Conservation (phyloP, 2,329 filamentous ascomycete species). For the Microdochium paspali region DNA sequence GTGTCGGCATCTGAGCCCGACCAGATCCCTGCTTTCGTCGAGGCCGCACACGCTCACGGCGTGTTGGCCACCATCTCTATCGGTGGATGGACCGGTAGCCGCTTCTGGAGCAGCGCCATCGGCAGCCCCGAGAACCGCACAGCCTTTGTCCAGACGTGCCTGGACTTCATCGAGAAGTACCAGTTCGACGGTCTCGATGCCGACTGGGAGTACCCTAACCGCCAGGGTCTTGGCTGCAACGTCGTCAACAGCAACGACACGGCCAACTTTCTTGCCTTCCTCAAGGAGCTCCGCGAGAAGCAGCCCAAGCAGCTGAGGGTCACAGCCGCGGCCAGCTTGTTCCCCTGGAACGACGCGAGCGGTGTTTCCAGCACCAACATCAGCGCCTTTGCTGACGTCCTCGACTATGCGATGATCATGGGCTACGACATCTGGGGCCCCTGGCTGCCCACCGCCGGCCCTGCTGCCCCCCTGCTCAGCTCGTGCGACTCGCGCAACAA, state of each 20-base stretch:
- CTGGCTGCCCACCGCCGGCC: constrained; percentile 7
- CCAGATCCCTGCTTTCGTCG: constrained; percentile 5
- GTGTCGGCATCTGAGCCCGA: constrained; percentile 4
- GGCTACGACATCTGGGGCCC: constrained; percentile 11
- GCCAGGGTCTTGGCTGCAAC: constrained; percentile 31
- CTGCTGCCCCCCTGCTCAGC: constrained; percentile 6
- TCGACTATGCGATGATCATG: constrained; percentile 12
- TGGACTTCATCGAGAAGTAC: constrained; percentile 10
- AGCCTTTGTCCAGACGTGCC: constrained; percentile 8
- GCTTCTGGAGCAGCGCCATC: constrained; percentile 2
- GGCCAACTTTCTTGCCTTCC: constrained; percentile 7
- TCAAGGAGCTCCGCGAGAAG: constrained; percentile 6
- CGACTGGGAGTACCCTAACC: constrained; percentile 31
- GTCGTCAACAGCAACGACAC: constrained; percentile 7
- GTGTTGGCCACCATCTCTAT: constrained; percentile 6
- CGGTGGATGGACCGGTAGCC: constrained; percentile 7
- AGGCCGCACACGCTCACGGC: constrained; percentile 3
- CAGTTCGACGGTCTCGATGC: constrained; percentile 10
- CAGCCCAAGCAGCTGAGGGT: constrained; percentile 3
- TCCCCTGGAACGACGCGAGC: constrained; percentile 7
- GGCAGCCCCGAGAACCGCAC: constrained; percentile 10
- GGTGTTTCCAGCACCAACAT: constrained; percentile 4
- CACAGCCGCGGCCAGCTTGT: constrained; percentile 8
- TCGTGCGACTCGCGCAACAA: constrained; percentile 9
- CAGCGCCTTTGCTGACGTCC: constrained; percentile 5